Evolutionary conservation across 2,329 filamentous ascomycete genomes (phyloP), one percentile per base, ranked within the genome.

Genomic region (Cryphonectria parasitica): DNA sequence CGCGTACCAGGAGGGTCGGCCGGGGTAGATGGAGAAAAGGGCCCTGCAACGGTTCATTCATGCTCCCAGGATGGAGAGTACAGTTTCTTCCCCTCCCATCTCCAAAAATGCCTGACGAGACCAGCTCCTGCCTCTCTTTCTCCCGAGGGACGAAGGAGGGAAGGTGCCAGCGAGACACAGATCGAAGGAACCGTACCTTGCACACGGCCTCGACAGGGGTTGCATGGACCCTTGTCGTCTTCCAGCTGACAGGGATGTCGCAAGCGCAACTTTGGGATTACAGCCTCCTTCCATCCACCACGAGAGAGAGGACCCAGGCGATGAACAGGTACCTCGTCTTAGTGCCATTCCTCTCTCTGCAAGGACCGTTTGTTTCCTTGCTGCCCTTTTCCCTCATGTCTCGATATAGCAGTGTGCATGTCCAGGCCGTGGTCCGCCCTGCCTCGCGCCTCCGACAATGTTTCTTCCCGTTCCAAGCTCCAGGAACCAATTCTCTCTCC

Each of bases 351-450:
- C 73, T 11, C 36, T 39, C 10, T 69, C 66, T 67, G 65, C 63
- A 64, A 52, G 63, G 65, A 67, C 64, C 52, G 56, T 69, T 69
- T 73, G 74, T 73, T 68, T 73, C 73, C 73, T 71, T 76, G 71
- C 76, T 43, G 36, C 6, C 61, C 13, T 75, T 75, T 22, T 52
- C 45, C 45, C 28, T 60, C 76, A 74, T 73, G 76, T 79, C 80
- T 81, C 76, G 80, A 81, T 81, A 80, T 81, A 81, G 80, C 79
- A 81, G 79, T 80, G 79, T 80, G 79, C 76, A 77, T 78, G 77
- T 68, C 64, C 77, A 77, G 78, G 77, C 77, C 76, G 75, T 73
- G 76, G 58, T 34, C 73, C 77, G 75, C 75, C 73, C 75, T 77
- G 75, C 78, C 45, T 49, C 22, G 45, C 45, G 13, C 43, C 4